Evolutionary conservation across 2,329 filamentous ascomycete genomes (phyloP).

Genomic region (Harringtonia aguacate): DNA sequence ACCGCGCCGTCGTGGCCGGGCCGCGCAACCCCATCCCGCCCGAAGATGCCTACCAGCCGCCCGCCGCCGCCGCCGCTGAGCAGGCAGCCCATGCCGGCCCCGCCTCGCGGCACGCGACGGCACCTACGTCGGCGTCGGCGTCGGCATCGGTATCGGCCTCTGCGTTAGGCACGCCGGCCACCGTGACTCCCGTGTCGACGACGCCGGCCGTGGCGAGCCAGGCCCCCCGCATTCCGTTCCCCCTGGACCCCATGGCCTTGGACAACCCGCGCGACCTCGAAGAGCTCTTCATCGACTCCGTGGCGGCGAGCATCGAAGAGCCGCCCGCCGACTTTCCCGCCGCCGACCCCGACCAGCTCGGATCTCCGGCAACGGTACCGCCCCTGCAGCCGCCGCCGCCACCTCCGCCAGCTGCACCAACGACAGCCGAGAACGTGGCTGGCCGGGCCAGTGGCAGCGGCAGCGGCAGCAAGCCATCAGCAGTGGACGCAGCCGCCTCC

Average conservation of each 20-base stretch:
- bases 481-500: too few relatives aligned
- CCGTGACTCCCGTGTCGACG: background rate
- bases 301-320: too few relatives aligned
- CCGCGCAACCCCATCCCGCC: conserved; percentile 57
- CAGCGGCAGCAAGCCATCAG: background rate
- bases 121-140: background rate
- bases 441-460: background rate
- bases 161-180: background rate
- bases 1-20: conserved; percentile 45
- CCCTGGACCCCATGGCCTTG: conserved; percentile 20
- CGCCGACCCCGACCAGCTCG: too few relatives aligned
- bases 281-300: too few relatives aligned
- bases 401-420: too few relatives aligned
- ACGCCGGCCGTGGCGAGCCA: background rate
- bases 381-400: too few relatives aligned
- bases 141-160: background rate
- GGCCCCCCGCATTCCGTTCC: conserved; percentile 9
- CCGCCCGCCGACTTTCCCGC: too few relatives aligned
- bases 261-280: conserved; percentile 16
- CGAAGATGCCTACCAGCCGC: conserved; percentile 30
- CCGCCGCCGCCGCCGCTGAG: background rate
- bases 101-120: background rate
- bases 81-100: background rate
- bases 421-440: too few relatives aligned
- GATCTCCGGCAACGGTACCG: too few relatives aligned